Conservation (phyloP, 176 grass and related monocot genomes). For the Urochloa ruziziensis region DNA sequence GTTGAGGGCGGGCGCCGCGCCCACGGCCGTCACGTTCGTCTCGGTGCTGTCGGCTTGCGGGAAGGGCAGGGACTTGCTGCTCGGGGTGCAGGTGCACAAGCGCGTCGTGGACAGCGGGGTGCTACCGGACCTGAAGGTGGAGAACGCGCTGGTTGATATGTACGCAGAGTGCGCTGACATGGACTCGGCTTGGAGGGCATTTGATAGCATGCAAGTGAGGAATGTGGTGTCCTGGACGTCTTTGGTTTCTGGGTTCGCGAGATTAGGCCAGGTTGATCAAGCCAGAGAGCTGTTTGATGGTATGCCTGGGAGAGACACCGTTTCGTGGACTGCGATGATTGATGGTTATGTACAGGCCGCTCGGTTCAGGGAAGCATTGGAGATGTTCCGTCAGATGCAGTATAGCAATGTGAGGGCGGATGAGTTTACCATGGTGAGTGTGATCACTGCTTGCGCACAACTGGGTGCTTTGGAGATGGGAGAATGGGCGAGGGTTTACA, state of each 20-base stretch:
- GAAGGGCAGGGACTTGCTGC: slow-evolving; percentile 41
- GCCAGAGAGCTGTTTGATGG: slow-evolving; percentile 58
- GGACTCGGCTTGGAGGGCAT: slow-evolving; percentile 55
- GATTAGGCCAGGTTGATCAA: slow-evolving; percentile 40
- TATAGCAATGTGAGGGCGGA: slow-evolving; percentile 32
- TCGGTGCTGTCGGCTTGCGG: slow-evolving; percentile 60
- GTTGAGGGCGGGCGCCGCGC: slow-evolving; percentile 28
- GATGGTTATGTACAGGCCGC: slow-evolving; percentile 49
- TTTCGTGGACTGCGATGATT: slow-evolving; percentile 85
- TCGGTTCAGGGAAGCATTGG: slow-evolving; percentile 59
- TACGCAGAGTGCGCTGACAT: slow-evolving; percentile 65
- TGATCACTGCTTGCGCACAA: slow-evolving; percentile 76
- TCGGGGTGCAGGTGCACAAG: slow-evolving; percentile 65
- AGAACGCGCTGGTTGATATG: slow-evolving; percentile 69
- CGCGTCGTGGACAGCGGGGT: slow-evolving; percentile 12
- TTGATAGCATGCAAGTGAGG: slow-evolving; percentile 50
- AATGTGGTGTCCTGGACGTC: slow-evolving; percentile 73
- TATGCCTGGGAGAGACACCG: slow-evolving; percentile 60
- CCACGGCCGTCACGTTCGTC: slow-evolving; percentile 55
- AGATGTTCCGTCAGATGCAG: slow-evolving; percentile 69
- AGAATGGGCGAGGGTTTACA: slow-evolving; percentile 75
- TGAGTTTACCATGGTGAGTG: slow-evolving; percentile 74
- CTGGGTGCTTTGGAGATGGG: slow-evolving; percentile 79
- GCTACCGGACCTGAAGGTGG: slow-evolving; percentile 55
- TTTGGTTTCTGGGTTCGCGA: slow-evolving; percentile 49